A percentile compares a stretch with the other conserved stretches of the same genome.
phyloP scores from a whole-genome alignment of 2,329 filamentous ascomycete genomes.

The Lanzia echinophila region DNA sequence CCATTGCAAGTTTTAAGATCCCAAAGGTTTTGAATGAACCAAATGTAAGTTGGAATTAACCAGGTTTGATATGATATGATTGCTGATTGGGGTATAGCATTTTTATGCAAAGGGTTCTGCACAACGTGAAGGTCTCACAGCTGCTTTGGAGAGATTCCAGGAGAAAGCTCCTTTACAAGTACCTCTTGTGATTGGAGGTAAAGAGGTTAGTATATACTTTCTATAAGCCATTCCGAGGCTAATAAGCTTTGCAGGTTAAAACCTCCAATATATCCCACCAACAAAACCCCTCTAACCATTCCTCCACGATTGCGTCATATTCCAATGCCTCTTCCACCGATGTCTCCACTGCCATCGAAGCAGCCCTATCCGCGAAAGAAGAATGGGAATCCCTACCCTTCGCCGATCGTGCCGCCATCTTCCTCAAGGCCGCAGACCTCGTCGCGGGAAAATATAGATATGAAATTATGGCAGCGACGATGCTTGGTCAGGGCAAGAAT shows the following conservation, averaged over 20 bases:
- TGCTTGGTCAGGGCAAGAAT: conserved; percentile 96
- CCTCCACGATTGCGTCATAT: conserved; percentile 71
- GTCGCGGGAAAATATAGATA: conserved; percentile 89
- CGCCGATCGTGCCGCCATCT: conserved; percentile 82
- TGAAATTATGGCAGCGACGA: conserved; percentile 91
- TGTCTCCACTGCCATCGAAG: conserved; percentile 46
- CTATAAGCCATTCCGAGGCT: background rate
- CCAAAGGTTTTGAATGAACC: conserved; percentile 87
- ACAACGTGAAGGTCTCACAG: conserved; percentile 68
- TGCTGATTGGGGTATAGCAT: conserved; percentile 50
- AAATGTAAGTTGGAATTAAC: conserved; percentile 64
- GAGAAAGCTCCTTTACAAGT: conserved; percentile 66
- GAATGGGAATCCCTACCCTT: conserved; percentile 85
- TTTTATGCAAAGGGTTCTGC: conserved; percentile 80
- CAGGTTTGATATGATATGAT: background rate
- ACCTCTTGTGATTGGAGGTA: conserved; percentile 76
- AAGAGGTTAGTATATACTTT: conserved; percentile 52
- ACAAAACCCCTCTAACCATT: conserved; percentile 76
- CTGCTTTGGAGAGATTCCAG: conserved; percentile 65
- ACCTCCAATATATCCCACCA: conserved; percentile 62
- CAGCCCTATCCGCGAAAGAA: conserved; percentile 49
- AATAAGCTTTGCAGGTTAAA: conserved; percentile 47
- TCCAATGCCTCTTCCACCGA: conserved; percentile 73
- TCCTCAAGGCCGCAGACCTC: conserved; percentile 91
- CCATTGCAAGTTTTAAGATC: conserved; percentile 75